Evolutionary conservation across 78 protist genomes (phyloP).

Genomic region (Isochrysis galbana): DNA sequence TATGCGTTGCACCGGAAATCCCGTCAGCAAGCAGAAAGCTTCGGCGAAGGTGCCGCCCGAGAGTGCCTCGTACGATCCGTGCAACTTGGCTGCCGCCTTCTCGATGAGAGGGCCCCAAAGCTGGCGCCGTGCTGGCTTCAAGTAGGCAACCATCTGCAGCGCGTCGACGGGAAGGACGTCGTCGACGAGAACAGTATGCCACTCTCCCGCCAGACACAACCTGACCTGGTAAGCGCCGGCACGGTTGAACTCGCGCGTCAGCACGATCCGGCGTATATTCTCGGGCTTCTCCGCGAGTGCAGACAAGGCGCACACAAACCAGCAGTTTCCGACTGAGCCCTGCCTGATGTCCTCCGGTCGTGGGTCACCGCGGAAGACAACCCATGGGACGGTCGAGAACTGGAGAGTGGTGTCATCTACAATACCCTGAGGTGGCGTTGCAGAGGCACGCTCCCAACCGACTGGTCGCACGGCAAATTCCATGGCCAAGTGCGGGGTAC

Average conservation of each 20-base stretch:
- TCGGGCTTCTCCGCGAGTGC: not conserved
- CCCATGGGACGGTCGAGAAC: conserved; percentile 21
- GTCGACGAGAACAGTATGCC: conserved; percentile 8
- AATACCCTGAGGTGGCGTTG: not conserved
- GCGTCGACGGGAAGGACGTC: not conserved
- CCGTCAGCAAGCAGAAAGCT: not conserved
- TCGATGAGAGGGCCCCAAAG: conserved; percentile 35
- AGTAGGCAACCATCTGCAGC: not conserved
- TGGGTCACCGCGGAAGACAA: not conserved
- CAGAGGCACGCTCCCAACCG: not conserved
- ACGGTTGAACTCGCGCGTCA: not conserved
- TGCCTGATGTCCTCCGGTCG: conserved; percentile 22
- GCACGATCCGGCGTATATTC: not conserved
- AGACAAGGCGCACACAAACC: conserved; percentile 16
- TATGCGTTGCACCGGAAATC: not conserved
- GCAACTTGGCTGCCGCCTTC: conserved; percentile 53
- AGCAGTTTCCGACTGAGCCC: conserved; percentile 16
- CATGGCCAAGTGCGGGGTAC: not conserved
- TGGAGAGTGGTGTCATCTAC: not conserved
- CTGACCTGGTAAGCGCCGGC: conserved; percentile 20
- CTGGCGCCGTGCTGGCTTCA: not conserved
- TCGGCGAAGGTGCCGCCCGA: not conserved
- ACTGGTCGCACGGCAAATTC: not conserved
- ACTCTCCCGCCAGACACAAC: not conserved
- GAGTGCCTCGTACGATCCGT: conserved; percentile 38